Evolutionary conservation across 495 filamentous ascomycete genomes (phyloP).

Genomic region (Tuber brumale): DNA sequence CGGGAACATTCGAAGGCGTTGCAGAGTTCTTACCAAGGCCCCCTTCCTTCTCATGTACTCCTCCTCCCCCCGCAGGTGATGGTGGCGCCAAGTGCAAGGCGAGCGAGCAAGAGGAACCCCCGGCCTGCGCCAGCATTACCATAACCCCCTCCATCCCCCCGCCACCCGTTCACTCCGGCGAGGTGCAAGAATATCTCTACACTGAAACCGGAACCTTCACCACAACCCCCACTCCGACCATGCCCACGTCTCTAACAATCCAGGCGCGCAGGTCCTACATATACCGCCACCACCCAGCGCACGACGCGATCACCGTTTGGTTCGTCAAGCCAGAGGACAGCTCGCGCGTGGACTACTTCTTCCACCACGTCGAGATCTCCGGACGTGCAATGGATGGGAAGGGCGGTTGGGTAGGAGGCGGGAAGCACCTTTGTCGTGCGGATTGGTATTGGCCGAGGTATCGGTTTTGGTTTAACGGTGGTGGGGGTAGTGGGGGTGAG

Average conservation of each 20-base stretch:
- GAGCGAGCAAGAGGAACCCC: conserved; percentile 3
- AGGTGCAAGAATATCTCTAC: conserved; percentile 58
- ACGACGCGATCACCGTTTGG: conserved; percentile 58
- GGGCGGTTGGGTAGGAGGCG: conserved; percentile 52
- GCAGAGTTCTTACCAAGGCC: conserved; percentile 58
- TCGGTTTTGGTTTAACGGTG: conserved; percentile 51
- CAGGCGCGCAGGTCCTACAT: conserved; percentile 45
- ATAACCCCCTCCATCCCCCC: background rate
- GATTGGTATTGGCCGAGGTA: conserved; percentile 61
- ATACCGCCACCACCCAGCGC: conserved; percentile 54
- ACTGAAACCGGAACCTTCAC: conserved; percentile 57
- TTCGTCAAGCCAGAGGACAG: conserved; percentile 56
- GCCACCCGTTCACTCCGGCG: background rate
- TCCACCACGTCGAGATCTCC: conserved; percentile 51
- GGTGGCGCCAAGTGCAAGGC: background rate
- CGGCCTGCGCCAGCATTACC: conserved; percentile 12
- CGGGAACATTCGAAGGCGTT: conserved; percentile 55
- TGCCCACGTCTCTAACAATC: conserved; percentile 40
- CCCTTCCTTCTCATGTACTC: conserved; percentile 42
- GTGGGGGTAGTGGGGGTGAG: background rate
- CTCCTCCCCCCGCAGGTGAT: background rate
- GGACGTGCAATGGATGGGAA: conserved; percentile 29
- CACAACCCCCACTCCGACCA: conserved; percentile 24
- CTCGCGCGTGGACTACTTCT: conserved; percentile 57
- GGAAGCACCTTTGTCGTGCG: conserved; percentile 56